Evolutionary conservation across 2,329 filamentous ascomycete species (phyloP).

Genomic region (Chalara sp.): DNA sequence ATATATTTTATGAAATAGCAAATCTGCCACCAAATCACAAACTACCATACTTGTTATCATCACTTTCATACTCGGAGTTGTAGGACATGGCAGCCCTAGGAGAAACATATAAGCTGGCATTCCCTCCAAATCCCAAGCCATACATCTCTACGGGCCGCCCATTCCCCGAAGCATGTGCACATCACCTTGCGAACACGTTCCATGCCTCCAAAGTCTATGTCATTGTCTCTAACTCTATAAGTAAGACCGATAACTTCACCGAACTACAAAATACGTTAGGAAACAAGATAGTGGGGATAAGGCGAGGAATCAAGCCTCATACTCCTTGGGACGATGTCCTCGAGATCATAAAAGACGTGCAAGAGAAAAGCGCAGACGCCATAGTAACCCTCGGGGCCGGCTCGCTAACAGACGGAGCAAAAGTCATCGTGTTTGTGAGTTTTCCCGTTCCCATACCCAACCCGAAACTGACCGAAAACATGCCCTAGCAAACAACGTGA

Average conservation of each 20-base stretch:
- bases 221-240: slow-evolving; percentile 27
- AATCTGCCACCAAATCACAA: background rate
- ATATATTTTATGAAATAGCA: too few species aligned
- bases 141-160: slow-evolving; percentile 8
- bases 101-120: slow-evolving; percentile 49
- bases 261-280: slow-evolving; percentile 19
- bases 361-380: slow-evolving; percentile 18
- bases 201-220: slow-evolving; percentile 23
- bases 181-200: slow-evolving; percentile 23
- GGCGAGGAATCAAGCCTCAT: slow-evolving; percentile 26
- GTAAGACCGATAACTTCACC: slow-evolving; percentile 23
- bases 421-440: slow-evolving; percentile 23
- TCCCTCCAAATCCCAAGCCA: slow-evolving; percentile 6
- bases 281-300: slow-evolving; percentile 21
- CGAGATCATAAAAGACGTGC: slow-evolving; percentile 22
- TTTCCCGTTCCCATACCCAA: background rate
- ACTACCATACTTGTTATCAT: background rate
- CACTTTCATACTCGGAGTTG: background rate
- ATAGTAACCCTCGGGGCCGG: slow-evolving; percentile 29
- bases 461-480: background rate
- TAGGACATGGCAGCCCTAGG: slow-evolving; percentile 1
- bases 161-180: slow-evolving; percentile 11
- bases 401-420: slow-evolving; percentile 26
- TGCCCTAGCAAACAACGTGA: slow-evolving; percentile 20
- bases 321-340: slow-evolving; percentile 27